Evolutionary conservation across 2,329 filamentous ascomycete genomes (phyloP), one percentile per base, ranked within the genome.

Genomic region (Blastomyces percursus): DNA sequence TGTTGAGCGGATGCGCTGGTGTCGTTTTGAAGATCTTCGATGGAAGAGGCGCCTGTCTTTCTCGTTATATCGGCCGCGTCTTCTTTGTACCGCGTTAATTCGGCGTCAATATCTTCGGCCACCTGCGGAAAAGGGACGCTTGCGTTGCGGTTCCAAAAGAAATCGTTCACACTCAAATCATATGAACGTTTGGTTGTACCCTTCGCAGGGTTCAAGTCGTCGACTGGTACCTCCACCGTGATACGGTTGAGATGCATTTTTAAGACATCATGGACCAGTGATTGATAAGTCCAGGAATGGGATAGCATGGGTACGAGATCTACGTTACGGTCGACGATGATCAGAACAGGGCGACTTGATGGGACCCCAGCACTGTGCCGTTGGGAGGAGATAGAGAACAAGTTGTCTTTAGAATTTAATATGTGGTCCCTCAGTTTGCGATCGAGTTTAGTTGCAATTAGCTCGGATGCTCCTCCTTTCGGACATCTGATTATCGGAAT

Each of bases 291-390:
- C 89, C 89, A 92, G 1, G 92, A 96, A 76, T 99, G 94, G 16
- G 93, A 96, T n/a, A 99, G 83, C 94, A 99, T 97, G 2, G 94
- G 92, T 66, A 96, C 91, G 61, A 99, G 78, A 74, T 99, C 94
- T 54, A 99, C 87, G 71, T 96, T 97, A 68, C 94, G 87, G 76
- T 99, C 94, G 57, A 97, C 87, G 60, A 99, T 89, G 67, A 99
- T 86, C 55, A 99, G 84, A 0, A 97, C 91, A 0, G 95, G 94
- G 58, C 95, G 82, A 30, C 90, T 89, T 9, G 86, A 84, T 1
- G 87, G 83, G 0, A 89, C 87, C 19, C 83, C 82, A 1, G 82
- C 75, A 7, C 81, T 77, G n/a, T 86, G 81, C 64, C 89, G 82
- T 60, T 86, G 81, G 63, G 75, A 78, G 1, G 61, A 60, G 50